Conservation (phyloP, 2,329 filamentous ascomycete species). For the Tolypocladium paradoxum region DNA sequence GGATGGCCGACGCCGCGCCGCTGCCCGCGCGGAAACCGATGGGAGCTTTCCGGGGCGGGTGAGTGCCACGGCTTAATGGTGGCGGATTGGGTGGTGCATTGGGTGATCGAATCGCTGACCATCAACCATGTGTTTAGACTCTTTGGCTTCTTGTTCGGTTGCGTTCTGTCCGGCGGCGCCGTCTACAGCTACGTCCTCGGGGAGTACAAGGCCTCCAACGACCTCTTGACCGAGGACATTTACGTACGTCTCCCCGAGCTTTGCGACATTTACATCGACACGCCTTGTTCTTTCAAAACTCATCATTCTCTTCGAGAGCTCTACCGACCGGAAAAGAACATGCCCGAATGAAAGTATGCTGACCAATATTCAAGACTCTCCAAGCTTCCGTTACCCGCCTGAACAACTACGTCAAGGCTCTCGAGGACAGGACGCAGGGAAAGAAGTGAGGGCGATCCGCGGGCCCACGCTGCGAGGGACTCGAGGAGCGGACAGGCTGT, state of each 20-base stretch:
- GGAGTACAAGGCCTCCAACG: constrained; percentile 89
- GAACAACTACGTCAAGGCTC: constrained; percentile 67
- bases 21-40: constrained; percentile 48
- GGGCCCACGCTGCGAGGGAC: not conserved
- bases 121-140: constrained; percentile 41
- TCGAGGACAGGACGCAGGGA: constrained; percentile 72
- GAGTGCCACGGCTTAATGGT: constrained; percentile 16
- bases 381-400: constrained; percentile 81
- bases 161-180: constrained; percentile 64
- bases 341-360: not conserved
- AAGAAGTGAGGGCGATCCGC: constrained; percentile 45
- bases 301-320: not conserved
- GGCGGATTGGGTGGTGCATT: not conserved
- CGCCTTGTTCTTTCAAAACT: not conserved
- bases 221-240: constrained; percentile 89
- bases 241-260: constrained; percentile 55
- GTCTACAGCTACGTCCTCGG: constrained; percentile 90
- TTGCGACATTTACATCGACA: not conserved
- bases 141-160: constrained; percentile 84
- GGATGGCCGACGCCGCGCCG: constrained; percentile 31
- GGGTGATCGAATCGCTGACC: not conserved
- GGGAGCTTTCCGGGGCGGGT: constrained; percentile 53
- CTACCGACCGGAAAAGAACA: not conserved
- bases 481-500: not conserved
- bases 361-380: constrained; percentile 50